Evolutionary conservation across 1,139 yeast genomes (phyloP).

Genomic region (Nakaseomyces nivariensis): DNA sequence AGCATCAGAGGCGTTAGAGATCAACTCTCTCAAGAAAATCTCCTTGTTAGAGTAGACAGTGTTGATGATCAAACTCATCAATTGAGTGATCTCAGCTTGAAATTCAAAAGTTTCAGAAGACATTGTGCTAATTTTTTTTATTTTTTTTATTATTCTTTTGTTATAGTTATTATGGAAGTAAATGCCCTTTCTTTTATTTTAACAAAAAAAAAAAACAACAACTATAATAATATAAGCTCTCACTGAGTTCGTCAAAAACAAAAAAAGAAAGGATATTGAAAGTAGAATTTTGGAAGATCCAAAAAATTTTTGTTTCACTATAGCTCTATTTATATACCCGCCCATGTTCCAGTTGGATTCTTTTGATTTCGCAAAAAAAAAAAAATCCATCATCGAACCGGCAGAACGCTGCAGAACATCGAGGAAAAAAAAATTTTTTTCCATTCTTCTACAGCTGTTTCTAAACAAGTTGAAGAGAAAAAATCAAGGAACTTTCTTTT

Average conservation of each 20-base stretch:
- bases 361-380: too few species aligned
- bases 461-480: background rate
- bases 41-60: constrained; percentile 99
- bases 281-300: too few species aligned
- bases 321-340: background rate
- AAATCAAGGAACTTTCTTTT: too few species aligned
- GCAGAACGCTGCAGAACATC: background rate
- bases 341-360: background rate
- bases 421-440: background rate
- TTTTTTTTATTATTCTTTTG: constrained; percentile 1
- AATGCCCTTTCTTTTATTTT: too few species aligned
- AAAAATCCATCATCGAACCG: too few species aligned
- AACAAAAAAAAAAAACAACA: background rate
- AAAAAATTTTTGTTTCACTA: too few species aligned
- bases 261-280: too few species aligned
- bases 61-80: constrained; percentile 99
- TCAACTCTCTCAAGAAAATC: constrained; percentile 97
- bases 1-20: constrained; percentile 96
- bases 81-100: constrained; percentile 99
- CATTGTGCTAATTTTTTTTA: constrained; percentile 31
- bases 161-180: background rate
- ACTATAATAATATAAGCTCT: too few species aligned
- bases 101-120: constrained; percentile 84
- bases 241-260: too few species aligned
- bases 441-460: background rate